A percentile compares a stretch with the other conserved stretches of the same genome.
Evolutionary conservation across 495 filamentous ascomycete species (phyloP).

Genomic region (Cercophora sp.): DNA sequence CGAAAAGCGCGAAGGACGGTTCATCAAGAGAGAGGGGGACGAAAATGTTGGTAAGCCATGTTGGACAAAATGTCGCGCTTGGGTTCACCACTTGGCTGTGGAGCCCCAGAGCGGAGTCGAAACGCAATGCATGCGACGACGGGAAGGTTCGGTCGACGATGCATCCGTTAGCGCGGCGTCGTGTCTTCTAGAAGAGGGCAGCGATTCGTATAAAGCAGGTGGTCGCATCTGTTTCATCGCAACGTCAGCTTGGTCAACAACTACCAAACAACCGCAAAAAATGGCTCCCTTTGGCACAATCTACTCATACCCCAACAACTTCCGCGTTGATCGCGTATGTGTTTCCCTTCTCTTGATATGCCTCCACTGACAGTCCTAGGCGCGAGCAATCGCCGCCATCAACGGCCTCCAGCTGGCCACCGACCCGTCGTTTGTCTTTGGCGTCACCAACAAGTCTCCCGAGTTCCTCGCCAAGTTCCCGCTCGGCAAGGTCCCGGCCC

Average conservation of each 20-base stretch:
- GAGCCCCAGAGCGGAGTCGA: not conserved
- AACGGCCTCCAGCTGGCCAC: slow-evolving; percentile 46
- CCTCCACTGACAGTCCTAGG: slow-evolving; percentile 25
- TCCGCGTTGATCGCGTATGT: slow-evolving; percentile 48
- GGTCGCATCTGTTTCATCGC: not conserved
- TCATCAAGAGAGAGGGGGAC: too few relatives aligned
- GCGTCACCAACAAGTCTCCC: slow-evolving; percentile 45
- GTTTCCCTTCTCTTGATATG: not conserved
- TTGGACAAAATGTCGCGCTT: too few relatives aligned
- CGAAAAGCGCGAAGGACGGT: too few relatives aligned
- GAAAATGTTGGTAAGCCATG: too few relatives aligned
- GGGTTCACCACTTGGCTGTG: too few relatives aligned
- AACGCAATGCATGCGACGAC: too few relatives aligned
- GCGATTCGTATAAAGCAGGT: not conserved
- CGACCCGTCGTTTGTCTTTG: slow-evolving; percentile 36
- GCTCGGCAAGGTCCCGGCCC: slow-evolving; percentile 56
- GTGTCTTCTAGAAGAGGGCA: not conserved
- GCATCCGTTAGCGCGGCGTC: too few relatives aligned
- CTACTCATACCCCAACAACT: slow-evolving; percentile 44
- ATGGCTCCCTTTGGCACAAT: slow-evolving; percentile 56
- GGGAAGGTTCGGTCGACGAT: not conserved
- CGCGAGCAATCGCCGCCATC: slow-evolving; percentile 48
- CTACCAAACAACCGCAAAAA: not conserved
- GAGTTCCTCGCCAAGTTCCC: slow-evolving; percentile 60
- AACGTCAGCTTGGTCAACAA: not conserved